Conservation (phyloP, 164 flowering plant species). For the Amborella trichopoda region DNA sequence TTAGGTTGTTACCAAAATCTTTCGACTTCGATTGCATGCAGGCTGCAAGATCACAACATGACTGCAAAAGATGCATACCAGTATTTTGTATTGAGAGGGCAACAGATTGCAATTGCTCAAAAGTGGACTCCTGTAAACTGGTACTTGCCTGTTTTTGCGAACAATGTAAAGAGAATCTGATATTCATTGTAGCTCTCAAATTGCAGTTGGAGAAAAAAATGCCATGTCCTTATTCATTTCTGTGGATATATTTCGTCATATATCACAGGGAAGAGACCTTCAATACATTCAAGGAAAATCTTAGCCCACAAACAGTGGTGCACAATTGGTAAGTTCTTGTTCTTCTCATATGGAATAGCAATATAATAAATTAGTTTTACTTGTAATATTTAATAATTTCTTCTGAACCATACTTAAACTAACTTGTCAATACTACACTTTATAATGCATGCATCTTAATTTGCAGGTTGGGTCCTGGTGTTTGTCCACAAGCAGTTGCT, state of each 20-base stretch:
- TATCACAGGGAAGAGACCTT: slow-evolving; percentile 90
- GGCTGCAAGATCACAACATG: slow-evolving; percentile 71
- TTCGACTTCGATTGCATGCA: slow-evolving; percentile 27
- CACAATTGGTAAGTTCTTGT: slow-evolving; percentile 82
- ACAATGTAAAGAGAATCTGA: not conserved
- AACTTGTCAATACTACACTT: too few relatives aligned
- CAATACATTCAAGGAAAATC: slow-evolving; percentile 49
- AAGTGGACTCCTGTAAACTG: slow-evolving; percentile 87
- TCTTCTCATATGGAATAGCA: too few relatives aligned
- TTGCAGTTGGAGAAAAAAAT: not conserved
- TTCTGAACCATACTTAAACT: too few relatives aligned
- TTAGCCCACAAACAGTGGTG: slow-evolving; percentile 72
- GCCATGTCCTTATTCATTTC: not conserved
- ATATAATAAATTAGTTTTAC: too few relatives aligned
- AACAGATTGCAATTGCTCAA: slow-evolving; percentile 57
- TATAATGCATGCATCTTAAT: not conserved
- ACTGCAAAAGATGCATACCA: slow-evolving; percentile 73
- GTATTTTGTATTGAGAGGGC: slow-evolving; percentile 85
- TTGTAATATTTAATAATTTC: too few relatives aligned
- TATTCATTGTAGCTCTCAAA: not conserved
- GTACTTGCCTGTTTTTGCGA: too few relatives aligned
- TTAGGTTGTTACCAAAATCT: too few relatives aligned
- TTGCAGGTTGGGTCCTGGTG: slow-evolving; percentile 77
- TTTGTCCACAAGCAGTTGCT: slow-evolving; percentile 80
- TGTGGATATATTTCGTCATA: not conserved